Evolutionary conservation across 2,329 filamentous ascomycete genomes (phyloP), one percentile per base, ranked within the genome.

Genomic region (Cadophora sp.): DNA sequence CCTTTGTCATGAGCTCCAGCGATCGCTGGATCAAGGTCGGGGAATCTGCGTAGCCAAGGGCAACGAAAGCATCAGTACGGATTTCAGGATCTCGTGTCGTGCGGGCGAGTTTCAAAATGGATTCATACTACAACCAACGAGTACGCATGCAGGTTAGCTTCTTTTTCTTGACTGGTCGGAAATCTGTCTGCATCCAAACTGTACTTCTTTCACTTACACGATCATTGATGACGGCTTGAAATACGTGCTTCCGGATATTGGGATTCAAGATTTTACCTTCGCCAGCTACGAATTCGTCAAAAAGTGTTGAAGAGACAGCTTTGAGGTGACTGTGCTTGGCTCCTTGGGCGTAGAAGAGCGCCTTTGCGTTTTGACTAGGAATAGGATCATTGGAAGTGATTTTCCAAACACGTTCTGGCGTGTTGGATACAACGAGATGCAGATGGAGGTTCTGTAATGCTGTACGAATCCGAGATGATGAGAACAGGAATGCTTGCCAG

Each of bases 211-310:
- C n/a, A 51, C 48, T 51, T 27, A 51, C 48, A 51, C 14, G 48
- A 27, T 51, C 48, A 51, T 65, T 60, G 31, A 71, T 53, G 8
- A 64, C 69, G 48, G 43, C 66, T 29, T 34, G 60, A 61, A 71
- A 71, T 2, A 71, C 69, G 24, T 64, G 50, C 14, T 64, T 40
- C 46, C 59, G 26, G 16, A 71, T 68, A 59, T 71, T 71, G 43
- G 68, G 58, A 16, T 71, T 71, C n/a, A 71, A 66, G 26, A 64
- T 64, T 51, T 68, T 55, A n/a, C 63, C 58, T 56, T 71, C 58
- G 7, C 69, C 69, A 29, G 51, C 58, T 7, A 22, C 22, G 59
- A 67, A 71, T n/a, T 31, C 56, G 22, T 66, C 50, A 43, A 71
- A 71, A 61, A 71, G 68, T 6, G 58, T 50, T 14, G 40, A n/a